A percentile compares a stretch with the other conserved stretches of the same genome.
These are phyloP conservation scores for Camillea tinctor DNA, from an alignment of 2,329 filamentous ascomycete species.

Conservation along the genomic window DNA sequence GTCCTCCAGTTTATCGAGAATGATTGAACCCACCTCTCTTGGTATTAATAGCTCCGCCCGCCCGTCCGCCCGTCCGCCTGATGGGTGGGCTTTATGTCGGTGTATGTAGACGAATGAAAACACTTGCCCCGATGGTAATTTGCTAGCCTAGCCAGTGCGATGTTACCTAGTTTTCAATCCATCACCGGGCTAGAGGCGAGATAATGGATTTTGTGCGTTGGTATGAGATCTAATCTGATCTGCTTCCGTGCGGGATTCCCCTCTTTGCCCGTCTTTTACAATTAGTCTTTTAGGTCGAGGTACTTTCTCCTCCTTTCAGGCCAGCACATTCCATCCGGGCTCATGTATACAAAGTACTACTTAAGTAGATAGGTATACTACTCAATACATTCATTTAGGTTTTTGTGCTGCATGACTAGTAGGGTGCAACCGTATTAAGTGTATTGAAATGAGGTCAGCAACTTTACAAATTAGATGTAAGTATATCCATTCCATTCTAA, in stretches of 20 bases:
- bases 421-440: not conserved
- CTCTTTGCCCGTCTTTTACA: too few species aligned
- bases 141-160: not conserved
- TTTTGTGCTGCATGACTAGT: not conserved
- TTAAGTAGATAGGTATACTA: too few species aligned
- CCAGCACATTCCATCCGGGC: not conserved
- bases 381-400: too few species aligned
- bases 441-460: not conserved
- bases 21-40: not conserved
- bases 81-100: not conserved
- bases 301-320: not conserved
- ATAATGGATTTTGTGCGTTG: not conserved
- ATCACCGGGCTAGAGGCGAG: not conserved
- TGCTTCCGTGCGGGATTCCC: not conserved
- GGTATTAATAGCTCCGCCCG: not conserved
- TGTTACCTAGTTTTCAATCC: not conserved
- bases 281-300: too few species aligned
- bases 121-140: not conserved
- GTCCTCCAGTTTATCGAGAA: not conserved
- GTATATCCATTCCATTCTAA: too few species aligned
- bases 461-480: not conserved
- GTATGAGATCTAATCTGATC: not conserved
- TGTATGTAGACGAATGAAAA: not conserved
- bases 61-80: not conserved
- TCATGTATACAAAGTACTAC: not conserved